phyloP scores from a whole-genome alignment of 2,329 filamentous ascomycete species.

The Eutypa lata region DNA sequence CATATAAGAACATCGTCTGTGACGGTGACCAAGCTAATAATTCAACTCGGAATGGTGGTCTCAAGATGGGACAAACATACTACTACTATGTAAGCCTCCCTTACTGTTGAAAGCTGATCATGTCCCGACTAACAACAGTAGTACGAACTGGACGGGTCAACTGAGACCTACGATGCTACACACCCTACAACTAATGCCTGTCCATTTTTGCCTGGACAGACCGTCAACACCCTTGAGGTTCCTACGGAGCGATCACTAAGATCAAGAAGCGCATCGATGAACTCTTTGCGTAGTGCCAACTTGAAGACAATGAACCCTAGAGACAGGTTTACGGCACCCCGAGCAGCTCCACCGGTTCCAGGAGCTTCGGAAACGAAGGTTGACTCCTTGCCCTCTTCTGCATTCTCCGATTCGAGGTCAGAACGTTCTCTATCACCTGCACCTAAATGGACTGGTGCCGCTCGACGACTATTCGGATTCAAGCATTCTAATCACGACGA shows the following conservation, averaged over 20 bases:
- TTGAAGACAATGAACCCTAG: slow-evolving; percentile 74
- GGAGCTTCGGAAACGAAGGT: slow-evolving; percentile 34
- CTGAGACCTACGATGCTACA: slow-evolving; percentile 71
- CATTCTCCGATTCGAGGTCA: slow-evolving; percentile 32
- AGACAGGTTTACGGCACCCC: slow-evolving; percentile 71
- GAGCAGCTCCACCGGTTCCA: slow-evolving; percentile 52
- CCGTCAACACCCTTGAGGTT: slow-evolving; percentile 79
- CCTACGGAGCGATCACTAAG: slow-evolving; percentile 64
- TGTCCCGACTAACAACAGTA: slow-evolving; percentile 35
- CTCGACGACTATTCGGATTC: slow-evolving; percentile 47
- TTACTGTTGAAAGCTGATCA: slow-evolving; percentile 1
- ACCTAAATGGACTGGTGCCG: slow-evolving; percentile 43
- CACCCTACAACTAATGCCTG: slow-evolving; percentile 75
- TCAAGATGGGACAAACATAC: slow-evolving; percentile 91
- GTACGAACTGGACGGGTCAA: slow-evolving; percentile 79
- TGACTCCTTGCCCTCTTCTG: slow-evolving; percentile 29
- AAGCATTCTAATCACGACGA: slow-evolving; percentile 33
- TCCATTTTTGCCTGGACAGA: slow-evolving; percentile 83
- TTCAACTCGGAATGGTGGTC: slow-evolving; percentile 67
- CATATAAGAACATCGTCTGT: slow-evolving; percentile 80
- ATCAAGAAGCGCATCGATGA: slow-evolving; percentile 63
- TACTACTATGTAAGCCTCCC: slow-evolving; percentile 88
- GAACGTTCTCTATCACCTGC: slow-evolving; percentile 46
- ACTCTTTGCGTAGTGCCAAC: slow-evolving; percentile 54
- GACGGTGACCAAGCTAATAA: slow-evolving; percentile 62